Conservation (phyloP, 2,329 filamentous ascomycete species). For the Venturiaceae sp. region DNA sequence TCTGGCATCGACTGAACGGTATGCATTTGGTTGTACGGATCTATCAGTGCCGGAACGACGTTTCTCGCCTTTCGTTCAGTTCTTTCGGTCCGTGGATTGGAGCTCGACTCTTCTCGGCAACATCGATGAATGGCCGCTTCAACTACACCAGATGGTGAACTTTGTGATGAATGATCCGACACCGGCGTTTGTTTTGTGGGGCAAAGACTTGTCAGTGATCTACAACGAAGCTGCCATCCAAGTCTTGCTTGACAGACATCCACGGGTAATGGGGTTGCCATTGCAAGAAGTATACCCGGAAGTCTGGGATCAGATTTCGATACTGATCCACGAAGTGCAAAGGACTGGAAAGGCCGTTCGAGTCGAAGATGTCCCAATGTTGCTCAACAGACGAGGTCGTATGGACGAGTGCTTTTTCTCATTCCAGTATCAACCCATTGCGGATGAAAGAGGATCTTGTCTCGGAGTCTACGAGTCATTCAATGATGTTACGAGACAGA, state of each 20-base stretch:
- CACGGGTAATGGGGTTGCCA: neutral
- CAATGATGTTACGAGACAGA: neutral
- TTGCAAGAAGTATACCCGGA: neutral
- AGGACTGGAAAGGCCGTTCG: neutral
- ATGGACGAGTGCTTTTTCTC: neutral
- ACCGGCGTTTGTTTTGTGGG: neutral
- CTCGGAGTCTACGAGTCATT: neutral
- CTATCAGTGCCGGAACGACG: neutral
- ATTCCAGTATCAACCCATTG: neutral
- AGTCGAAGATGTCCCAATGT: neutral
- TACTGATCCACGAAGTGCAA: neutral
- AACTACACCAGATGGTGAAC: neutral
- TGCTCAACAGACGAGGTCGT: neutral
- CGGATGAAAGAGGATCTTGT: neutral
- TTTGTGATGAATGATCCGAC: neutral
- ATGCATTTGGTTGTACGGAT: neutral
- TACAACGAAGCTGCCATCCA: conserved; percentile 1
- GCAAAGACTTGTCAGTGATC: neutral
- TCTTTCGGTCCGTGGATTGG: neutral
- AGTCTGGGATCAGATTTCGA: neutral
- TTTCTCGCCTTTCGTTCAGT: neutral
- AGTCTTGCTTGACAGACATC: neutral
- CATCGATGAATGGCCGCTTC: neutral
- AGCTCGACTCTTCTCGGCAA: neutral
- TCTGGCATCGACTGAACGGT: neutral